Percentiles rank a stretch among this genome's conserved stretches.
These are phyloP conservation scores for Globisporangium recalcitrans DNA, from an alignment of 352 stramenopile genomes.

Conservation along the genomic window DNA sequence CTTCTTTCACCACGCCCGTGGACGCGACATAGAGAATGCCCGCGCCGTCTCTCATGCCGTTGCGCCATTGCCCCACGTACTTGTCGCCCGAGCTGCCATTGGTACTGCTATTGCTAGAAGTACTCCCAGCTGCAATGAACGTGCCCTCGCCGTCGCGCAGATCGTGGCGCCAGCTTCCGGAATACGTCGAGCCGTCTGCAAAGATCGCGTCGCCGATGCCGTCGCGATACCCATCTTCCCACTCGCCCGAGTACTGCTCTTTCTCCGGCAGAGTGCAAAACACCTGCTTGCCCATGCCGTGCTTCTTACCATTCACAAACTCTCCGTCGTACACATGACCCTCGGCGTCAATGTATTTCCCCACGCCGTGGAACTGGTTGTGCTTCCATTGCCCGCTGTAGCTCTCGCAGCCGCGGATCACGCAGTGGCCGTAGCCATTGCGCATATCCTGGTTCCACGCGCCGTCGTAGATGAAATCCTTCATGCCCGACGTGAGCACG, in stretches of 20 bases:
- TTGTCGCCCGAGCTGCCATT: constrained; percentile 39
- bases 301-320: constrained; percentile 66
- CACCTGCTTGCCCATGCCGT: constrained; percentile 60
- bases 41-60: constrained; percentile 43
- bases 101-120: constrained; percentile 4
- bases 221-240: constrained; percentile 43
- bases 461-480: constrained; percentile 84
- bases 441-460: constrained; percentile 56
- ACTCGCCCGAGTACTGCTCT: constrained; percentile 64
- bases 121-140: constrained; percentile 18
- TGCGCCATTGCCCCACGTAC: constrained; percentile 68
- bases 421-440: constrained; percentile 62
- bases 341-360: constrained; percentile 78
- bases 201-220: constrained; percentile 57
- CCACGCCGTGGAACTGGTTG: constrained; percentile 74
- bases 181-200: constrained; percentile 50
- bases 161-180: constrained; percentile 49
- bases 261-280: constrained; percentile 16
- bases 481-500: constrained; percentile 59
- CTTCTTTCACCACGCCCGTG: constrained; percentile 64
- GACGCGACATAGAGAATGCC: constrained; percentile 39
- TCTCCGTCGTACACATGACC: constrained; percentile 82
- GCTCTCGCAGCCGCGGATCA: constrained; percentile 69
- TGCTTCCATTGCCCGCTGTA: constrained; percentile 67
- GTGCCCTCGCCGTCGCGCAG: constrained; percentile 59